A percentile compares a stretch with the other conserved stretches of the same genome.
phyloP scores from a whole-genome alignment of 306 rosid species.

The Corylus avellana region DNA sequence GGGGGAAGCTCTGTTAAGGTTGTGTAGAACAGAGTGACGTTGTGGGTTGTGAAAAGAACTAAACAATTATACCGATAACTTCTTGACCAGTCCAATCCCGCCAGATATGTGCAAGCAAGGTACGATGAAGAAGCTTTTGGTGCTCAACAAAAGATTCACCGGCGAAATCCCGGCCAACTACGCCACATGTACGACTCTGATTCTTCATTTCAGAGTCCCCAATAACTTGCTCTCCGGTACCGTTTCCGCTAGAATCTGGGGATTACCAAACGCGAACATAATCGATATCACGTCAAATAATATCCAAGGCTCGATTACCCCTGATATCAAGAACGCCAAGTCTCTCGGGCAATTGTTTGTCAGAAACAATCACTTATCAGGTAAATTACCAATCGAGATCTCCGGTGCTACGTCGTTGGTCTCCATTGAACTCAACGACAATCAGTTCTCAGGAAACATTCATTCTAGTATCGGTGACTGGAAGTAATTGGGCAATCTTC shows the following conservation, averaged over 20 bases:
- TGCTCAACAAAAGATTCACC: slow-evolving; percentile 78
- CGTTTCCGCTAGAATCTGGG: slow-evolving; percentile 75
- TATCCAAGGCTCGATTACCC: slow-evolving; percentile 57
- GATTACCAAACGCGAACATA: slow-evolving; percentile 55
- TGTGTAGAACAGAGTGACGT: neutral
- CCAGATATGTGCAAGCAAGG: slow-evolving; percentile 80
- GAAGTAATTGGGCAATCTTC: slow-evolving; percentile 47
- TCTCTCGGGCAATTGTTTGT: slow-evolving; percentile 39
- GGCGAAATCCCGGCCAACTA: slow-evolving; percentile 76
- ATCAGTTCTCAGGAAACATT: slow-evolving; percentile 53
- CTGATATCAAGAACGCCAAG: slow-evolving; percentile 59
- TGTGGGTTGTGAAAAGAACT: too few species aligned
- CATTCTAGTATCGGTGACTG: slow-evolving; percentile 57
- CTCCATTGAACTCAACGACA: slow-evolving; percentile 50
- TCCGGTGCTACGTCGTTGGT: slow-evolving; percentile 53
- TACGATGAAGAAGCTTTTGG: slow-evolving; percentile 44
- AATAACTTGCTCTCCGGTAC: slow-evolving; percentile 68
- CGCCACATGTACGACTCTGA: slow-evolving; percentile 46
- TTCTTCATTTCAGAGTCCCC: slow-evolving; percentile 58
- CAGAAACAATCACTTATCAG: slow-evolving; percentile 53
- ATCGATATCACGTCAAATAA: slow-evolving; percentile 65
- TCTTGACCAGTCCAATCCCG: slow-evolving; percentile 70
- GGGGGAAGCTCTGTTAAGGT: slow-evolving; percentile 28
- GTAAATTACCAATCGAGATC: slow-evolving; percentile 63
- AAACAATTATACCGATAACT: slow-evolving; percentile 39